Evolutionary conservation across 441 rosid species (phyloP), one percentile per base, ranked within the genome.

Genomic region (Metrosideros polymorpha): DNA sequence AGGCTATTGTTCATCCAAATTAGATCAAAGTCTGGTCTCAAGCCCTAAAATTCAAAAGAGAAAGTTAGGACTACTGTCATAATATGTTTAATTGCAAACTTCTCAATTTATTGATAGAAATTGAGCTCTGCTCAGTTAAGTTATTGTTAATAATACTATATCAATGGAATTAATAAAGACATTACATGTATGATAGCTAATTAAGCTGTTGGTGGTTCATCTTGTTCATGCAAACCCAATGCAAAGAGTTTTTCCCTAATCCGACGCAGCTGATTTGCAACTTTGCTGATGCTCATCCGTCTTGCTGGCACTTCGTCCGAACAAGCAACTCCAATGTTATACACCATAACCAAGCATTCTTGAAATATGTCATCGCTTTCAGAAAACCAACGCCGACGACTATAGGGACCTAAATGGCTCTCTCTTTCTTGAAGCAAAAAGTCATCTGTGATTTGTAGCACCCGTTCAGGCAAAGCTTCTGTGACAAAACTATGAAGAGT

Each of bases 321-420:
- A 61, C 75, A 30, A 61, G 42, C 42, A 18, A 61, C 22, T 61
- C 1, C 12, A 2, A 30, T 61, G 22, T 7, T 8, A 61, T 61
- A 61, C 5, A 4, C 39, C 42, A 59, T 61, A 61, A 30, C 75
- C 24, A 61, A 61, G 30, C 75, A 30, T 5, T 61, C 42, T 61
- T 30, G 75, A 30, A 30, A 61, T 61, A 30, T 30, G 75, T 17
- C 22, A 61, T 30, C 22, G 24, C 42, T 61, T 61, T 61, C 1
- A 0, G 6, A 30, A 61, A 32, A 7, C 71, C 71, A 17, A 61
- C 1, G 22, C 4, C 0, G 0, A 0, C 0, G 6, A 29, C 22
- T 15, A 59, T 61, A 2, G 22, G 71, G 10, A 22, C 0, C 39
- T 7, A 61, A 61, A 61, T 9, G 42, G 22, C 75, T 30, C 42